A percentile compares a stretch with the other conserved stretches of the same genome.
Conservation (phyloP, 306 rosid species). For the Inga oerstediana region DNA sequence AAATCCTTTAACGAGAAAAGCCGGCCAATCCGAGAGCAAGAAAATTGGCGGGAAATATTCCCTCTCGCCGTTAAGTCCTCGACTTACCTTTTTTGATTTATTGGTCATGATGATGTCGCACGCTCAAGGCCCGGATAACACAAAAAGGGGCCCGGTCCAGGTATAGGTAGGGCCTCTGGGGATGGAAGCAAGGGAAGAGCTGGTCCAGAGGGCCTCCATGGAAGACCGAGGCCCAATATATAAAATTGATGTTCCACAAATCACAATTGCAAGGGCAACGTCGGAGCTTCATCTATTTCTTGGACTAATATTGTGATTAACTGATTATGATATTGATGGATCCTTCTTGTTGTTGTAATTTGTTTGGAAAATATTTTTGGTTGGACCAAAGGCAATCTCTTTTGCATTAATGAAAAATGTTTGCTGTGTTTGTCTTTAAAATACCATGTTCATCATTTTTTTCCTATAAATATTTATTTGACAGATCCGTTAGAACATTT, state of each 20-base stretch:
- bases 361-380: background rate
- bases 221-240: background rate
- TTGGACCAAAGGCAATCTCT: background rate
- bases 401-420: background rate
- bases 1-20: too few relatives aligned
- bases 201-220: background rate
- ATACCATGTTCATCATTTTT: background rate
- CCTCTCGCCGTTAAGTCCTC: slow-evolving; percentile 32
- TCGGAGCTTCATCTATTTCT: too few relatives aligned
- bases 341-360: background rate
- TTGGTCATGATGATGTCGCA: background rate
- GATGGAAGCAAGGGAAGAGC: background rate
- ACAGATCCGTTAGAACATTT: background rate
- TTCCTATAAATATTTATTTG: background rate
- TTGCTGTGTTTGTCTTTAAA: background rate
- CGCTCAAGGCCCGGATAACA: background rate
- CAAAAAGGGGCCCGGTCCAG: background rate
- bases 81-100: background rate
- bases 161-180: background rate
- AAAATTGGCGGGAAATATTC: slow-evolving; percentile 56
- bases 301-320: too few relatives aligned
- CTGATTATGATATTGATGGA: too few relatives aligned
- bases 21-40: too few relatives aligned
- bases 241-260: background rate
- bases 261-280: background rate